Base-by-base conservation (phyloP, 495 filamentous ascomycete species). In the Aspergillus mulundensis region DNA sequence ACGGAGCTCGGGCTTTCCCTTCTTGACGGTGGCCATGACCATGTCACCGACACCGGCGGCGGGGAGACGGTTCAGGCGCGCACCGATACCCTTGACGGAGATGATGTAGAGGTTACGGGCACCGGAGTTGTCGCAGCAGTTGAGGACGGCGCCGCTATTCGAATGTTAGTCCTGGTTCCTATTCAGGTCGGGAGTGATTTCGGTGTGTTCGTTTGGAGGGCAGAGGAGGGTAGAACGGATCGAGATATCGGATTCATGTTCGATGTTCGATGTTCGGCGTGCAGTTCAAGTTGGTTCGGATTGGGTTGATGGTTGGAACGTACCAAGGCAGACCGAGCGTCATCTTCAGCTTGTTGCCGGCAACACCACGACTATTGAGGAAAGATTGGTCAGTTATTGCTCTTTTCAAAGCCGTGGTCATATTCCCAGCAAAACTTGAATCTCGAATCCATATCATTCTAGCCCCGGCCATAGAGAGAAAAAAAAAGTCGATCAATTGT, bases 1-100 rank as follows among this genome's bases (percentile, higher is more conserved):
- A 72, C 93, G 83, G 68, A 98, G 81, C 80, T 98, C 93, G 47
- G 94, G 93, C 89, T 98, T 98, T 74, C 93, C 91, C 89, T 99
- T 99, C 89, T 99, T 97, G 79, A 99, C 95, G 60, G 95, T 97
- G 57, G 93, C 91, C 95, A 98, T 98, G 67, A 98, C 95, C 94
- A 98, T 97, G 81, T 98, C 94, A 65, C 92, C 93, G 67, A 97
- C 95, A 84, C 94, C 94, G 50, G 87, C 94, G 67, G 95, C 95
- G 64, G 94, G 94, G 61, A 99, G 87, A 74, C 94, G 85, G 84
- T 99, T 99, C 60, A 99, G 88, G 62, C 94, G 91, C 62, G 94
- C 95, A 83, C 94, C 95, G 70, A 94, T 91, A 81, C 94, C 94
- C 84, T 94, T 95, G 77, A 99, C 95, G 73, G 95, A 94, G 81